These are phyloP conservation scores for Sphaerulina vaccinii DNA, from an alignment of 2,329 filamentous ascomycete species.

Conservation along the genomic window DNA sequence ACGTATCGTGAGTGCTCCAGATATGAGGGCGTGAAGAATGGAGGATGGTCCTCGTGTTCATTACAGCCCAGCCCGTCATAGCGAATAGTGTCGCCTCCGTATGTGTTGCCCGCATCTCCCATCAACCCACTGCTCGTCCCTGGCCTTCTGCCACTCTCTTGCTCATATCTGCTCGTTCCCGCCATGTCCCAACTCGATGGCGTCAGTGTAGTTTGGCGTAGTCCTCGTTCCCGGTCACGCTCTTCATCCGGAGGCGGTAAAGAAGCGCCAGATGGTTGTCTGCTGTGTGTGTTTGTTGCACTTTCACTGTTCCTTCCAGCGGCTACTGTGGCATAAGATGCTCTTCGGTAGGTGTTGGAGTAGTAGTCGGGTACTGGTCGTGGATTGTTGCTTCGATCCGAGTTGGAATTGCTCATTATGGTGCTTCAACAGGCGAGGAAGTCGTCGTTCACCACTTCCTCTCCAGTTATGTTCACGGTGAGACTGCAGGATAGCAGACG, in stretches of 20 bases:
- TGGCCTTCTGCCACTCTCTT: constrained; percentile 15
- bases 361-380: constrained; percentile 36
- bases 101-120: constrained; percentile 5
- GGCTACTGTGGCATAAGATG: constrained; percentile 62
- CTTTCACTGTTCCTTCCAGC: constrained; percentile 42
- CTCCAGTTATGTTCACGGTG: background rate
- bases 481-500: background rate
- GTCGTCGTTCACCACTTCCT: background rate
- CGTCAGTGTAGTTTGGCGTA: background rate
- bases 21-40: constrained; percentile 83
- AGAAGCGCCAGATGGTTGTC: background rate
- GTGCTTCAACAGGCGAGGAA: background rate
- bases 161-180: constrained; percentile 8
- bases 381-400: constrained; percentile 38
- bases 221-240: constrained; percentile 4
- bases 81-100: constrained; percentile 21
- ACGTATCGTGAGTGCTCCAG: constrained; percentile 75
- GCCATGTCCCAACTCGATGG: constrained; percentile 13
- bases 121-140: constrained; percentile 14
- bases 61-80: constrained; percentile 23
- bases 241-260: constrained; percentile 1
- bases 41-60: constrained; percentile 29
- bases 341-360: constrained; percentile 45
- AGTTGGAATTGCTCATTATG: constrained; percentile 47
- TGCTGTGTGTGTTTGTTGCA: background rate